phyloP scores from a whole-genome alignment of 179 eudicot species.

The Carnegiea gigantea region DNA sequence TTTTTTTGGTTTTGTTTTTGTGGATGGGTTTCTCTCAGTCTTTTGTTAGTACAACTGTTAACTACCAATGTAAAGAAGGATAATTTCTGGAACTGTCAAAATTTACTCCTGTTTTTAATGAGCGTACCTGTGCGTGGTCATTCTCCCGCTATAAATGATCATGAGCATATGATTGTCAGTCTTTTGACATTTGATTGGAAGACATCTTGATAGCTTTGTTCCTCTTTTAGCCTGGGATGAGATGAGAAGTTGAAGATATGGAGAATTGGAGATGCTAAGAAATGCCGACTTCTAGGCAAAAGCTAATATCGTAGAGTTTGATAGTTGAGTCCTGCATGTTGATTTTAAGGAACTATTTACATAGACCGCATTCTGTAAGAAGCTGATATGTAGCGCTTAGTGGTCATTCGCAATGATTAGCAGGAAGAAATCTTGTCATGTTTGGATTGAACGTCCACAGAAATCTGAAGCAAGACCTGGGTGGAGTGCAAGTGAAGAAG shows the following conservation, averaged over 20 bases:
- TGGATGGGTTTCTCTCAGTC: neutral
- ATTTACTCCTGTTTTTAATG: neutral
- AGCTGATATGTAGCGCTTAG: neutral
- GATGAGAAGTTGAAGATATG: neutral
- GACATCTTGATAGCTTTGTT: neutral
- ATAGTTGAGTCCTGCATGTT: neutral
- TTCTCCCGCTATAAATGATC: neutral
- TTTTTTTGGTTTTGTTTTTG: no score
- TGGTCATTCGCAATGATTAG: neutral
- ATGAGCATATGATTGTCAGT: neutral
- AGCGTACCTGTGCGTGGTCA: neutral
- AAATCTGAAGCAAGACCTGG: neutral
- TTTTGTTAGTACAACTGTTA: constrained; percentile 1
- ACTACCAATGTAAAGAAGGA: neutral
- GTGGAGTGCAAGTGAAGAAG: neutral
- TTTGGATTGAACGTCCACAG: neutral
- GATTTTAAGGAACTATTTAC: neutral
- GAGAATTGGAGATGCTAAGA: neutral
- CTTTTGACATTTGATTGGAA: neutral
- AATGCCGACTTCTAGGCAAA: neutral
- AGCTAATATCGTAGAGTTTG: neutral
- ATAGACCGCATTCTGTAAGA: neutral
- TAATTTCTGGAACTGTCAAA: neutral
- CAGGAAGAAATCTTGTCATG: neutral
- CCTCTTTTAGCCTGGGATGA: neutral